phyloP scores from a whole-genome alignment of 192 early-diverging fungal genomes.

The Dissophora ornata region DNA sequence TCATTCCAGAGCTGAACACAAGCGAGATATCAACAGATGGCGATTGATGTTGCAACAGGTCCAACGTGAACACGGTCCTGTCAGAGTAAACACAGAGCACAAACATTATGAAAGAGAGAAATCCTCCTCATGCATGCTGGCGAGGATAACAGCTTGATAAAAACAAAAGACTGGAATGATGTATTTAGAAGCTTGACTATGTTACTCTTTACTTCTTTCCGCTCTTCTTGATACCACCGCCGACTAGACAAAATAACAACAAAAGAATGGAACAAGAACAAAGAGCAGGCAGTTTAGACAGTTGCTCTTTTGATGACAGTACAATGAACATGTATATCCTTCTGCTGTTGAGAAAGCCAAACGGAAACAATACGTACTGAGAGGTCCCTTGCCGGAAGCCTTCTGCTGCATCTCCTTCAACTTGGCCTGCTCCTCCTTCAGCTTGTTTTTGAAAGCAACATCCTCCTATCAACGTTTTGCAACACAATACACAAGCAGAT shows the following conservation, averaged over 20 bases:
- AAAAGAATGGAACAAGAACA: not conserved
- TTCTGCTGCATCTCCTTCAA: constrained; percentile 79
- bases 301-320: no score
- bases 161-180: no score
- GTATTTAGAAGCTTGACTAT: no score
- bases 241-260: constrained; percentile 41
- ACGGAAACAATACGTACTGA: constrained; percentile 63
- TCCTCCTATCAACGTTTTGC: constrained; percentile 78
- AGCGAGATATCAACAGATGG: no score
- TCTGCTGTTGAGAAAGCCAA: no score
- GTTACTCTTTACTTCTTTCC: constrained; percentile 83
- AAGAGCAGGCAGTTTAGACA: not conserved
- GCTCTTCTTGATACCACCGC: constrained; percentile 82
- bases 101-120: not conserved
- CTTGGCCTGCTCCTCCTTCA: constrained; percentile 81
- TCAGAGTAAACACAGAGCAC: no score
- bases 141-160: no score
- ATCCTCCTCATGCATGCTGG: not conserved
- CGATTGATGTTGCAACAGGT: no score
- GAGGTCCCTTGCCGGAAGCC: constrained; percentile 73
- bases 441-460: constrained; percentile 80
- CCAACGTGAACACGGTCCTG: no score
- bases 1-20: no score
- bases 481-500: not conserved
- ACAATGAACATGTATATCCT: no score